phyloP scores from a whole-genome alignment of 371 early-diverging fungal genomes.

The Saksenaea vasiformis region DNA sequence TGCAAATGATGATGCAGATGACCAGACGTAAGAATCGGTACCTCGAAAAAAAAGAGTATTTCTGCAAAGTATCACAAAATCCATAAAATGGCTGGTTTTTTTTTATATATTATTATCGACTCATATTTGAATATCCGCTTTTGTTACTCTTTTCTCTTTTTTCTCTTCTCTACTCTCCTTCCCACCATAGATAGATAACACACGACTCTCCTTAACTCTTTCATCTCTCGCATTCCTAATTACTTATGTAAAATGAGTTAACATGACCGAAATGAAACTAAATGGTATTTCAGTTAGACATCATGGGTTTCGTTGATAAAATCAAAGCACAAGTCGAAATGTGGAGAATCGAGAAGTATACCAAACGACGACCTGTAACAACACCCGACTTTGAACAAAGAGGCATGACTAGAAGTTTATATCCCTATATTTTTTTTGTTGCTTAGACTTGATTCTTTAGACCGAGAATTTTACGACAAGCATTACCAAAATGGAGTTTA shows the following conservation, averaged over 20 bases:
- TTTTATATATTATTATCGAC: background rate
- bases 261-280: background rate
- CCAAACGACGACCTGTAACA: slow-evolving; percentile 58
- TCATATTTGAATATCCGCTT: background rate
- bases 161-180: background rate
- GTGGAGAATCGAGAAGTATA: slow-evolving; percentile 69
- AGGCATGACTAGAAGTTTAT: slow-evolving; percentile 22
- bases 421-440: slow-evolving; percentile 15
- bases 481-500: slow-evolving; percentile 27
- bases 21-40: background rate
- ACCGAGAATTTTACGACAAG: slow-evolving; percentile 23
- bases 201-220: slow-evolving; percentile 4
- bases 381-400: slow-evolving; percentile 65
- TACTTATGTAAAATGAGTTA: background rate
- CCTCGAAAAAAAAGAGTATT: background rate
- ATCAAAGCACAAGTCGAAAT: slow-evolving; percentile 62
- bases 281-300: slow-evolving; percentile 4
- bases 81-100: background rate
- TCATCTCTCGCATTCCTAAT: slow-evolving; percentile 6
- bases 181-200: background rate
- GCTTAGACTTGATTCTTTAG: slow-evolving; percentile 4
- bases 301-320: slow-evolving; percentile 62
- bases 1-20: background rate
- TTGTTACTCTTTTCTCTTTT: background rate
- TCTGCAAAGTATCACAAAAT: background rate